Conservation (phyloP, 2,329 filamentous ascomycete species). For the Aureobasidium leucospermi region DNA sequence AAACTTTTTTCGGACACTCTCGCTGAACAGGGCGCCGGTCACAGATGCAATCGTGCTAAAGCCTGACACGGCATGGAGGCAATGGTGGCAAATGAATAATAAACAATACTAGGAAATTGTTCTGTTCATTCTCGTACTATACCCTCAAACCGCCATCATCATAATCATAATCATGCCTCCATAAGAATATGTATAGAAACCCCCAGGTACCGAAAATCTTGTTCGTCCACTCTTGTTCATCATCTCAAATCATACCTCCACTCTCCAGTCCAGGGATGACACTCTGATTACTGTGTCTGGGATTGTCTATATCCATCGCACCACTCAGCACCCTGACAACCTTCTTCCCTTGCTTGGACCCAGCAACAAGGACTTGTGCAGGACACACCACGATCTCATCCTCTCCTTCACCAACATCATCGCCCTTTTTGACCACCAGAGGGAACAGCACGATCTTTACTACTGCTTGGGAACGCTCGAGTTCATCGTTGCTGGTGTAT, state of each 20-base stretch:
- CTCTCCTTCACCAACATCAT: conserved; percentile 78
- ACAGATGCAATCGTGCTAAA: too few species aligned
- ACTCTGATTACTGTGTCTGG: conserved; percentile 23
- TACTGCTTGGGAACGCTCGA: conserved; percentile 67
- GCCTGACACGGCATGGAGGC: too few species aligned
- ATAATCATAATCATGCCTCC: not conserved
- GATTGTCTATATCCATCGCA: conserved; percentile 40
- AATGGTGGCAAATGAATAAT: too few species aligned
- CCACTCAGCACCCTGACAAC: conserved; percentile 44
- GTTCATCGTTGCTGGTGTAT: conserved; percentile 64
- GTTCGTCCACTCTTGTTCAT: not conserved
- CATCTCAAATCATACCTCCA: not conserved
- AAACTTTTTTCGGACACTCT: too few species aligned
- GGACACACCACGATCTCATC: conserved; percentile 94
- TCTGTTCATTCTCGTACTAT: not conserved
- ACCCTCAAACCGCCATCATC: not conserved
- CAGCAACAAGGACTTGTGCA: conserved; percentile 80
- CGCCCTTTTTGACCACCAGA: conserved; percentile 90
- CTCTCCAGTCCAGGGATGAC: conserved; percentile 19
- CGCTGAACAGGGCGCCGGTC: too few species aligned
- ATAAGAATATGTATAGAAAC: not conserved
- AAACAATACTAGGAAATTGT: too few species aligned
- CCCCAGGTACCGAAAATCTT: not conserved
- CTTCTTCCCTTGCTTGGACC: conserved; percentile 37
- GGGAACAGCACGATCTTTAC: conserved; percentile 94